A percentile compares a stretch with the other conserved stretches of the same genome.
phyloP scores from a whole-genome alignment of 345 rosid genomes.

The Chamaenerion angustifolium region DNA sequence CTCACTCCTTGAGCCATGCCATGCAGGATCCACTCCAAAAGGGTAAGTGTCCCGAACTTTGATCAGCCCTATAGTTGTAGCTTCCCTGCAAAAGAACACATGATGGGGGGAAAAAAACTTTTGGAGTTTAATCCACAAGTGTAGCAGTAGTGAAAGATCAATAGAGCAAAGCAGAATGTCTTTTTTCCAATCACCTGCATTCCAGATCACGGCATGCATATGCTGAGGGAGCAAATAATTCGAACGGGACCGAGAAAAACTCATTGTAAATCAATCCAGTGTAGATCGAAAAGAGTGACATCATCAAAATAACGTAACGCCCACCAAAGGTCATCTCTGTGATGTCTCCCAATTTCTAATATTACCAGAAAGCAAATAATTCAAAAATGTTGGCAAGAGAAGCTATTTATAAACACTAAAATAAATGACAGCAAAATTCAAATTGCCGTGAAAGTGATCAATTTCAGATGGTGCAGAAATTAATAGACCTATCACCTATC shows the following conservation, averaged over 20 bases:
- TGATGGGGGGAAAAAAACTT: constrained; percentile 7
- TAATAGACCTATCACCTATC: neutral
- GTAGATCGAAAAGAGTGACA: constrained; percentile 87
- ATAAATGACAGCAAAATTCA: neutral
- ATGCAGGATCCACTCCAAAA: constrained; percentile 88
- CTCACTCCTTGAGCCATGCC: constrained; percentile 92
- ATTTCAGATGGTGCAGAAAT: neutral
- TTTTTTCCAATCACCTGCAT: constrained; percentile 50
- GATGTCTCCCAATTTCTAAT: constrained; percentile 91
- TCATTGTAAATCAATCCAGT: constrained; percentile 93
- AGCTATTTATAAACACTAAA: neutral
- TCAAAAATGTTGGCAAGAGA: constrained; percentile 1
- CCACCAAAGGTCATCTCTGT: constrained; percentile 97
- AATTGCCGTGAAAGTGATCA: neutral
- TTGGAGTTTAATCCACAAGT: neutral
- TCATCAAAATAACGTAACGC: constrained; percentile 86
- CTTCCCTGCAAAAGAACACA: constrained; percentile 34
- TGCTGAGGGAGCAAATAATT: constrained; percentile 73
- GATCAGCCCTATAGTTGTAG: constrained; percentile 71
- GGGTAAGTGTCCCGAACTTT: constrained; percentile 74
- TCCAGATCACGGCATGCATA: constrained; percentile 87
- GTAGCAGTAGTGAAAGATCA: neutral
- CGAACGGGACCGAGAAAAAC: constrained; percentile 91
- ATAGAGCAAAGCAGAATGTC: neutral
- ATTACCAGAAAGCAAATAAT: neutral